Percentiles rank a stretch among this genome's conserved stretches.
phyloP scores from a whole-genome alignment of 441 rosid species.

The Geranium incanum region DNA sequence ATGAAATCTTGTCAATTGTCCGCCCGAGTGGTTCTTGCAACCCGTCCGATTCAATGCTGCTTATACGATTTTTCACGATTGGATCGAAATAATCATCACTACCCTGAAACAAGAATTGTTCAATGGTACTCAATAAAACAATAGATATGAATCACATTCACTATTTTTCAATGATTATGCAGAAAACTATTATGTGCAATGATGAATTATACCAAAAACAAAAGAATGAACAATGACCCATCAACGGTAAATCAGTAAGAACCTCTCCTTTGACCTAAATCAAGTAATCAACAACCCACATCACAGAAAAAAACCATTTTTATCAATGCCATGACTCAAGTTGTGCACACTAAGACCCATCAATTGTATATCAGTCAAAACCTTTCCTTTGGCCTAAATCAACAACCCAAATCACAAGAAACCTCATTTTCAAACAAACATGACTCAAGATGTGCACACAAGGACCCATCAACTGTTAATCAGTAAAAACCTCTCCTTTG shows the following conservation, averaged over 20 bases:
- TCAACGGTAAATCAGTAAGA: neutral
- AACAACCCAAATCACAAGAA: too few relatives aligned
- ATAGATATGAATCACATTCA: neutral
- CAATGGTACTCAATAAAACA: neutral
- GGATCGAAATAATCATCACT: slow-evolving; percentile 25
- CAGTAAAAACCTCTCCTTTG: too few relatives aligned
- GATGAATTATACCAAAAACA: neutral
- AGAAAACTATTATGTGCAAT: neutral
- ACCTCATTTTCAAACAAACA: too few relatives aligned
- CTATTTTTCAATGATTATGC: neutral
- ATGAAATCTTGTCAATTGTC: slow-evolving; percentile 37
- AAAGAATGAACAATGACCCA: neutral
- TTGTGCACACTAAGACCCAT: neutral
- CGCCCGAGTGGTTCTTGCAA: slow-evolving; percentile 40
- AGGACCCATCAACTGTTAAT: too few relatives aligned
- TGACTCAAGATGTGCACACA: neutral
- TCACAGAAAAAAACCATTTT: neutral
- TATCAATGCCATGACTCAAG: neutral
- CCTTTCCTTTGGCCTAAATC: too few relatives aligned
- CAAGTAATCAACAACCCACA: neutral
- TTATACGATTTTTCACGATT: slow-evolving; percentile 19
- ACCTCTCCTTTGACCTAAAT: neutral
- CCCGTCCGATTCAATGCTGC: slow-evolving; percentile 38
- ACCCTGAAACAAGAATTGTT: slow-evolving; percentile 27
- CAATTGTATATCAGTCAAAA: too few relatives aligned